Base-by-base conservation (phyloP, 2,329 filamentous ascomycete species). In the Scytalidium sp. region DNA sequence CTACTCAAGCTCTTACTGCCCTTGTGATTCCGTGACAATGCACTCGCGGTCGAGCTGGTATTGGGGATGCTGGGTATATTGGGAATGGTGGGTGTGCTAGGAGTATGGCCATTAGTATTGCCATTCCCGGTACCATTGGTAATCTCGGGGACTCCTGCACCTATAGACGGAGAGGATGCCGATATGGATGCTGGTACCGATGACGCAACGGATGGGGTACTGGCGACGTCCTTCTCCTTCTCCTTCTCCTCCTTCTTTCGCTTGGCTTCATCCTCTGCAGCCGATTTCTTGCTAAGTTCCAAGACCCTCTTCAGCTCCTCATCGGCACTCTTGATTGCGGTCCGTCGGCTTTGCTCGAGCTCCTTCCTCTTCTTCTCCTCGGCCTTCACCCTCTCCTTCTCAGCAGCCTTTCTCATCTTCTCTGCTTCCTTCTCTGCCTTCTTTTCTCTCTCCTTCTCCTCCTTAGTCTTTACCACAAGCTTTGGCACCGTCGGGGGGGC, bases 1-100 rank as follows among this genome's bases (percentile, higher is more conserved):
- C 85, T 82, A 40, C 36, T 81, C 73, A 96, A 79, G 55, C 88
- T 91, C 72, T 89, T 93, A 66, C 85, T 90, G 9, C 83, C 83
- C 48, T 85, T 78, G 58, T 84, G 81, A 56, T 88, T 84, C 41
- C 88, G 78, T 60, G 81, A 47, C 6, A 47, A 13, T 19, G 20
- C 45, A n/a, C 32, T n/a, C 25, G 19, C 29, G 10, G 48, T 59
- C 19, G 63, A 50, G 10, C 52, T 54, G 5, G 56, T 32, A 19
- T 50, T 50, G 25, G 82, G 74, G 4, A 75, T 72, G 43, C 71
- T 71, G 19, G 69, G 59, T 42, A 63, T 67, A 19, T 52, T 54
- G n/a, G 43, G 43, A 19, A 29, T 50, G 29, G 9, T 45, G 19
- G 15, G 56, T 19, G 13, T 54, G 49, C 19, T 51, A 20, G n/a